Evolutionary conservation across 805 yeast genomes (phyloP), one percentile per base, ranked within the genome.

Genomic region (Ogataea nonfermentans): DNA sequence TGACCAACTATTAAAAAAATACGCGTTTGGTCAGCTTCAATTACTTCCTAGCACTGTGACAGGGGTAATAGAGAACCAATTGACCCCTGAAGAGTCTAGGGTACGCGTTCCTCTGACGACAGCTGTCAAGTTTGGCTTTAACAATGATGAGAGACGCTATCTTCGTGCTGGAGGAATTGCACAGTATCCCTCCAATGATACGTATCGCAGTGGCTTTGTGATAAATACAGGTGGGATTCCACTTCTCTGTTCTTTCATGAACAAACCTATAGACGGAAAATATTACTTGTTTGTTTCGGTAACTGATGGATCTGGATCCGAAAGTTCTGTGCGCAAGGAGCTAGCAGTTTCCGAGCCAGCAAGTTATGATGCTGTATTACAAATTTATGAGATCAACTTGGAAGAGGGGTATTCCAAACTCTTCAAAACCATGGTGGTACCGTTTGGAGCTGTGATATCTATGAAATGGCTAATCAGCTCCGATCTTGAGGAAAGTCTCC

Each of bases 181-280:
- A 7, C 30, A 39, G 16, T 53, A 43, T 20, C 63, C 65, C 2
- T 34, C 36, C 6, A 48, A 51, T 24, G 33, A 40, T 9, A 37
- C 19, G 6, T 32, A 48, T 13, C 46, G 66, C 35, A 12, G 26
- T 5, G 67, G 67, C 0, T 36, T 43, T 15, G 48, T 55, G 2
- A 27, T 56, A 2, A 61, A 60, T 34, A 52, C 60, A 6, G 66
- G 66, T 14, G 66, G 65, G 2, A 12, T 55, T 3, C 63, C 66
- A 3, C 15, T 60, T 9, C 35, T 44, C 5, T 40, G 52, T 9
- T 47, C 51, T 15, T 62, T 65, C 62, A 40, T 51, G 17, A 51
- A 56, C 27, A 45, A 47, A 24, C 24, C 35, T 4, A 38, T 54
- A 3, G 31, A 43, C 23, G 45, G 34, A 5, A 47, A 46, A 11